Evolutionary conservation across 2,329 filamentous ascomycete species (phyloP).

Genomic region (Neopestalotiopsis sp.): DNA sequence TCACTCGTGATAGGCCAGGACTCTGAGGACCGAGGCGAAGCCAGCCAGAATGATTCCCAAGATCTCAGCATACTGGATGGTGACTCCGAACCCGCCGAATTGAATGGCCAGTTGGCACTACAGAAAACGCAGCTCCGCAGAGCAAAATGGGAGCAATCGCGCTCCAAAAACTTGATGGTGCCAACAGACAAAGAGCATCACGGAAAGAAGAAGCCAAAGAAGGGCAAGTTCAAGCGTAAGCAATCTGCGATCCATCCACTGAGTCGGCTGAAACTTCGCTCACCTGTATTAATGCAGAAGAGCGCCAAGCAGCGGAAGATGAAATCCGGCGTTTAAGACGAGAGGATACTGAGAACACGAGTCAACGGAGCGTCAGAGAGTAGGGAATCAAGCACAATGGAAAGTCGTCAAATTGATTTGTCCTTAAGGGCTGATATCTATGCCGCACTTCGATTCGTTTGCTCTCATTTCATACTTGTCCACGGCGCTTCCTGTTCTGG

Average conservation of each 20-base stretch:
- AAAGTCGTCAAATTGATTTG: neutral
- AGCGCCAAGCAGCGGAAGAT: neutral
- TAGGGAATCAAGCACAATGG: neutral
- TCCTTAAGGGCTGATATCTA: no score
- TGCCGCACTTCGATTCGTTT: neutral
- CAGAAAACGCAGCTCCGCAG: neutral
- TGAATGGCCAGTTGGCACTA: neutral
- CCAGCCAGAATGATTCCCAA: neutral
- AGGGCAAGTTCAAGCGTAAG: neutral
- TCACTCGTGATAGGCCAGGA: no score
- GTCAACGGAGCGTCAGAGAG: neutral
- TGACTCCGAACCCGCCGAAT: neutral
- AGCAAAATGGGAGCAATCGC: neutral
- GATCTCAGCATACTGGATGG: neutral
- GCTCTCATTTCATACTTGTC: neutral
- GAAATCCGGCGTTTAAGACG: neutral
- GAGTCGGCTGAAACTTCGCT: no score
- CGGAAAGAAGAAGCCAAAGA: neutral
- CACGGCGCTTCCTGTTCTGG: constrained; percentile 11
- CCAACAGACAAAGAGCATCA: neutral
- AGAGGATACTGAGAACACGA: neutral
- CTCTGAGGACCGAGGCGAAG: no score
- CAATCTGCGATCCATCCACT: no score
- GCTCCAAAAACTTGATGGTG: neutral
- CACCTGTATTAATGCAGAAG: neutral